Evolutionary conservation across 23 red algal genomes (phyloP), one percentile per base, ranked within the genome.

Genomic region (Gracilaria domingensis): DNA sequence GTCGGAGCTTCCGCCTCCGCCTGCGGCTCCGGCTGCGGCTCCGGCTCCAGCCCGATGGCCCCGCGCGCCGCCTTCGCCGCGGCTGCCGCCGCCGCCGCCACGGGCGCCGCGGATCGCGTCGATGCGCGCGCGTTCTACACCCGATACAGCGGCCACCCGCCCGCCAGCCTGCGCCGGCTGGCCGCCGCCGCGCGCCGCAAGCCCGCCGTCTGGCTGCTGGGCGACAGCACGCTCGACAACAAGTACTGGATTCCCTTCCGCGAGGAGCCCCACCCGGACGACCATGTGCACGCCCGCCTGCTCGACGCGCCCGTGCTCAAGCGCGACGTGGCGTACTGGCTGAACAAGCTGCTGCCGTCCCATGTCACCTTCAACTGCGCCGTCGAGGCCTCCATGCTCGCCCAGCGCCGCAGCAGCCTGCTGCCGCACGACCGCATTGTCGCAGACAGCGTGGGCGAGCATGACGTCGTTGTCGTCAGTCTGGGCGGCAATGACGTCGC

Each of bases 401-500:
- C 71, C 0, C 56, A 80, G n/a, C 72, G 75, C 16, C 37, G 28
- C 30, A 17, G 0, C 21, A 20, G 21, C 11, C 39, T 92, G 37
- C 61, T 91, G 20, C 6, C 69, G 24, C 88, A 92, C 8, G 94
- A 96, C 65, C 14, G 24, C 8, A 53, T 92, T 18, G 75, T 96
- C 8, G 30, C 67, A n/a, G 87, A 96, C 42, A 39, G 88, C 66
- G 3, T 96, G 12, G 34, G 30, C 40, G 55, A n/a, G 9, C 12
- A 60, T 21, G 94, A 96, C 55, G 49, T 85, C 8, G 38, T 96
- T 16, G 74, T 96, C 16, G 87, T 96, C 21, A 81, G 70, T 29
- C 57, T 96, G 3, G 94, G 94, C 25, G 94, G 94, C 23, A 96
- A 96, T 62, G 94, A 96, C 71, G 67, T 96, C 23, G 94, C 94